Base-by-base conservation (phyloP, 169 alveolate genomes). In the Plasmodium gonderi region DNA sequence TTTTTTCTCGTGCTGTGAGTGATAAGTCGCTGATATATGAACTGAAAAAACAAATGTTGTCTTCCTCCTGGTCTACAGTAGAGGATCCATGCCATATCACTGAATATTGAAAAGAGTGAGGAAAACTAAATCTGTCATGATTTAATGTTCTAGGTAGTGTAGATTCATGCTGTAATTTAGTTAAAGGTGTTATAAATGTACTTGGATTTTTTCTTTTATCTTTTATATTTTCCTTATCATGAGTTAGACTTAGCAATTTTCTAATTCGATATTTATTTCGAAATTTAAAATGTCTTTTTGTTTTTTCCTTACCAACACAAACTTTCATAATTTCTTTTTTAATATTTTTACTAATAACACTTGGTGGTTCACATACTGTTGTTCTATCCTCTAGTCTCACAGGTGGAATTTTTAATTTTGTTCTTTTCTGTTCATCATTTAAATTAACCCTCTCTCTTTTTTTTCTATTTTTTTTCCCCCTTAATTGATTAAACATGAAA, bases 351-450 rank as follows among this genome's bases (percentile, higher is more conserved):
- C 97, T 96, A 29, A 96, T 96, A 17, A 97, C 94, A 23, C 65
- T 91, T 36, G 98, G 74, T 42, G 97, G 95, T 76, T 95, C 97
- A 72, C 97, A 97, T 20, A 91, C 95, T 1, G 97, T 97, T 31
- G 96, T 92, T 42, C 96, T 87, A 68, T 96, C 98, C 67, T 95
- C 97, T 33, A 96, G 76, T 31, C 98, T 96, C 77, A 96, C 92
- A 40, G 79, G 78, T 3, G 93, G 93, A 0, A 87, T 20, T 75
- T 87, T 87, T 33, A 87, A 75, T 51, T 87, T 87, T 51, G 72
- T 38, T 74, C 14, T 64, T 65, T 87, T 87, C 79, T 87, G 93
- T n/a, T 87, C 93, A 26, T 65, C 79, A 38, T 29, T 87, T 87
- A 87, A 87, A 78, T 51, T 75, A 26, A 23, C 38, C 20, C 93